Conservation (phyloP, 306 rosid genomes). For the Clitoria ternatea region DNA sequence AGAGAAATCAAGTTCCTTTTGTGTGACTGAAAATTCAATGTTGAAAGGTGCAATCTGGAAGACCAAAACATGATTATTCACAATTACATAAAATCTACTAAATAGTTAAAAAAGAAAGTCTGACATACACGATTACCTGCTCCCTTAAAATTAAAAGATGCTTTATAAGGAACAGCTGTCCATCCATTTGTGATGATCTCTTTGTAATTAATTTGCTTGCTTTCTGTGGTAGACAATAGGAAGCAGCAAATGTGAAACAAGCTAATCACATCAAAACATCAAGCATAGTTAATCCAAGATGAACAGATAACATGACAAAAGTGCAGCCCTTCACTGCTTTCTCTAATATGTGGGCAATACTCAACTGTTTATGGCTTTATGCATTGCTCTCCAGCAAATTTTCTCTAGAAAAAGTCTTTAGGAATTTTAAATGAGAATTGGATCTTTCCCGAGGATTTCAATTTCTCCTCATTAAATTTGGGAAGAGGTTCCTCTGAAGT, state of each 20-base stretch:
- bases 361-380: not conserved
- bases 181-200: conserved; percentile 94
- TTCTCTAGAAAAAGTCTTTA: not conserved
- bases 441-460: not conserved
- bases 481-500: too few species aligned
- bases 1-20: conserved; percentile 98
- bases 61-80: conserved; percentile 19
- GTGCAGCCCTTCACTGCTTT: not conserved
- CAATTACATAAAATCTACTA: not conserved
- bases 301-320: not conserved
- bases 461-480: not conserved
- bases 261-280: conserved; percentile 10
- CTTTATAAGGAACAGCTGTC: conserved; percentile 94
- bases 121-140: conserved; percentile 55
- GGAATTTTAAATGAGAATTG: not conserved
- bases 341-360: not conserved
- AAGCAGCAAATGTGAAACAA: conserved; percentile 29
- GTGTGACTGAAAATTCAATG: conserved; percentile 90
- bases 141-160: conserved; percentile 93
- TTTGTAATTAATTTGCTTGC: conserved; percentile 85
- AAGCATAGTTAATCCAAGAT: not conserved
- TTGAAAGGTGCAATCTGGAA: conserved; percentile 92
- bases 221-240: conserved; percentile 55
- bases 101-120: conserved; percentile 16
- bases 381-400: not conserved